Percentiles rank a stretch among this genome's conserved stretches.
Evolutionary conservation across 1,284 basidiomycete genomes (phyloP).

Genomic region (Tilletia setariae): DNA sequence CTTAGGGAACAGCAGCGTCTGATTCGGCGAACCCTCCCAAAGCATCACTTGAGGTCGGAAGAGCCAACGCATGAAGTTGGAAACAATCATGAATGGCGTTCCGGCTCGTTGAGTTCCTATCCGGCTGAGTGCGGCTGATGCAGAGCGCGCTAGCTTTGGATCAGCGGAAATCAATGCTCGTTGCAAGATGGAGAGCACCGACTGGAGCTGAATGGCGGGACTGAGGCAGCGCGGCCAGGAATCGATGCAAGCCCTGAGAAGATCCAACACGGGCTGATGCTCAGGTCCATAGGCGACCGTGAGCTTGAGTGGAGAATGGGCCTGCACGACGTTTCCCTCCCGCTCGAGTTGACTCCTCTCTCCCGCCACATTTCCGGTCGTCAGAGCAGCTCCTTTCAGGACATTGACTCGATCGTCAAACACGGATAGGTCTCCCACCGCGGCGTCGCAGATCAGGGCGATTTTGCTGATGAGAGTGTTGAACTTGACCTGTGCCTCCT

Average conservation of each 20-base stretch:
- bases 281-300: slow-evolving; percentile 66
- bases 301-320: slow-evolving; percentile 62
- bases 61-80: slow-evolving; percentile 70
- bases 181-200: slow-evolving; percentile 75
- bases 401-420: slow-evolving; percentile 73
- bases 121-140: slow-evolving; percentile 68
- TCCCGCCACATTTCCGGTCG: slow-evolving; percentile 21
- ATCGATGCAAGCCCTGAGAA: slow-evolving; percentile 76
- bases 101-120: slow-evolving; percentile 65
- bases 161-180: slow-evolving; percentile 80
- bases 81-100: slow-evolving; percentile 62
- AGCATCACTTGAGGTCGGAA: slow-evolving; percentile 71
- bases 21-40: slow-evolving; percentile 66
- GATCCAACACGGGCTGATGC: slow-evolving; percentile 66
- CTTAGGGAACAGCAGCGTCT: slow-evolving; percentile 66
- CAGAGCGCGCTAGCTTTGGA: slow-evolving; percentile 64
- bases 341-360: slow-evolving; percentile 45
- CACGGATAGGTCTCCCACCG: slow-evolving; percentile 72
- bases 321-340: slow-evolving; percentile 59
- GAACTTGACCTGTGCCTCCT: slow-evolving; percentile 70
- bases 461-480: slow-evolving; percentile 66
- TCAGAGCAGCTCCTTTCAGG: background rate
- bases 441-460: slow-evolving; percentile 65
- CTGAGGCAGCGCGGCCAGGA: slow-evolving; percentile 76
- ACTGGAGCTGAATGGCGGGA: slow-evolving; percentile 59